Evolutionary conservation across 2,329 filamentous ascomycete genomes (phyloP).

Genomic region (Penicillium rolfsii): DNA sequence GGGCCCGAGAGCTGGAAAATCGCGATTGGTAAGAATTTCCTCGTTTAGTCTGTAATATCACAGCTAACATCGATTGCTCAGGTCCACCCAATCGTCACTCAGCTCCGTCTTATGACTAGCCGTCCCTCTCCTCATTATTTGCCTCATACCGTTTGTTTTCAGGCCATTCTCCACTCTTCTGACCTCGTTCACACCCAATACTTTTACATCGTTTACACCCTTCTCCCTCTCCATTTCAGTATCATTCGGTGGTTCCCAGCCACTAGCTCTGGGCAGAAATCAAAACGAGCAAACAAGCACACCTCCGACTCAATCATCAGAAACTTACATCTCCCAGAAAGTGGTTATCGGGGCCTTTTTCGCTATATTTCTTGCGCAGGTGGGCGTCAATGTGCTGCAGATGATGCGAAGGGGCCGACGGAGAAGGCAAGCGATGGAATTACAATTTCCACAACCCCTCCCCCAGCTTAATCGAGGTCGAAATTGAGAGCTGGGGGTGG

Average conservation of each 20-base stretch:
- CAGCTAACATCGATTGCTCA: slow-evolving; percentile 19
- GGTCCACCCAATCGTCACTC: slow-evolving; percentile 39
- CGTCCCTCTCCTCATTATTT: slow-evolving; percentile 43
- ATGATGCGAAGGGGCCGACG: slow-evolving; percentile 31
- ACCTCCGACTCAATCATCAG: slow-evolving; percentile 13
- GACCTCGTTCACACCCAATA: slow-evolving; percentile 28
- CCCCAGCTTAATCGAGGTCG: slow-evolving; percentile 19
- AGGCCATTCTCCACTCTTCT: slow-evolving; percentile 28
- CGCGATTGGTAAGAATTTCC: slow-evolving; percentile 64
- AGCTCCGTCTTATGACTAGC: slow-evolving; percentile 50
- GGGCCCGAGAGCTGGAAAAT: slow-evolving; percentile 74
- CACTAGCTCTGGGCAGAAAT: slow-evolving; percentile 11
- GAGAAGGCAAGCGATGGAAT: slow-evolving; percentile 25
- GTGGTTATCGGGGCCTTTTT: slow-evolving; percentile 39
- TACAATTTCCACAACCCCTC: slow-evolving; percentile 30
- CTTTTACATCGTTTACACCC: slow-evolving; percentile 40
- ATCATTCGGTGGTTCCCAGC: slow-evolving; percentile 33
- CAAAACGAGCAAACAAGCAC: slow-evolving; percentile 1
- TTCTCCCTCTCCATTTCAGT: slow-evolving; percentile 43
- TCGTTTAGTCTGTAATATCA: slow-evolving; percentile 16
- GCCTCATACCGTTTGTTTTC: slow-evolving; percentile 34
- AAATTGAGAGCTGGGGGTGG: slow-evolving; percentile 5
- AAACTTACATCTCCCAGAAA: slow-evolving; percentile 37
- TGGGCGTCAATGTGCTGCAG: slow-evolving; percentile 36
- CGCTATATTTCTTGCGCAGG: slow-evolving; percentile 35